Base-by-base conservation (phyloP, 192 early-diverging fungal species). In the Funneliformis mosseae region DNA sequence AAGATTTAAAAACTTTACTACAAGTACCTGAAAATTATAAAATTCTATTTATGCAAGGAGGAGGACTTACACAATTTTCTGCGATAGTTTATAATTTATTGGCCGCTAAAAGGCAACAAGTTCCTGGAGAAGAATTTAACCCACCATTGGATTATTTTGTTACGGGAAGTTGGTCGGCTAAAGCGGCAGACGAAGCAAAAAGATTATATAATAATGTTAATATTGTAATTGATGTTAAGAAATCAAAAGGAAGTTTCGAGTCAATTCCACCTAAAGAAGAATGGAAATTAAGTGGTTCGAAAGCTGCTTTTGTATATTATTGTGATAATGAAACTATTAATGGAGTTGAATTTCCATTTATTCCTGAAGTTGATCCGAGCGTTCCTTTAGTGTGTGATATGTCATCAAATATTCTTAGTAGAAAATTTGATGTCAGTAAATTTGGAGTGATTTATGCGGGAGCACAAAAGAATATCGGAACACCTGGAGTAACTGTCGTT, bases 261-360 rank as follows among this genome's bases (percentile, higher is more conserved):
- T 80, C 86, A 39, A 77, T 96, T 71, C 92, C 93, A 9, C 81
- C 87, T 8, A 84, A 86, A 59, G 74, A 81, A 9, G 87, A 91
- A 68, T 97, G 94, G 96, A 85, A 88, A 8, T 89, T 93, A 45
- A 88, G 89, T 21, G 88, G 86, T 55, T 83, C 92, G 8, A 87
- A 94, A 74, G 92, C 94, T 18, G 93, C 95, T 38, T 99, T 93
- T 81, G 91, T 98, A 12, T 99, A 96, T 84, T 97, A 97, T 84
- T 97, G 96, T 87, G 95, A 96, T 83, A 99, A 99, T 84, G 98
- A 99, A 85, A 99, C 98, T 1, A 93, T 99, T 60, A 95, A 99
- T 80, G 98, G 98, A 27, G 93, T 98, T 43, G 96, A 98, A 85
- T 93, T 94, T 80, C 83, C 84, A 14, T 81, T 74, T 39, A 83